Conservation (phyloP, 2,329 filamentous ascomycete species). For the Pseudogymnoascus sp. region DNA sequence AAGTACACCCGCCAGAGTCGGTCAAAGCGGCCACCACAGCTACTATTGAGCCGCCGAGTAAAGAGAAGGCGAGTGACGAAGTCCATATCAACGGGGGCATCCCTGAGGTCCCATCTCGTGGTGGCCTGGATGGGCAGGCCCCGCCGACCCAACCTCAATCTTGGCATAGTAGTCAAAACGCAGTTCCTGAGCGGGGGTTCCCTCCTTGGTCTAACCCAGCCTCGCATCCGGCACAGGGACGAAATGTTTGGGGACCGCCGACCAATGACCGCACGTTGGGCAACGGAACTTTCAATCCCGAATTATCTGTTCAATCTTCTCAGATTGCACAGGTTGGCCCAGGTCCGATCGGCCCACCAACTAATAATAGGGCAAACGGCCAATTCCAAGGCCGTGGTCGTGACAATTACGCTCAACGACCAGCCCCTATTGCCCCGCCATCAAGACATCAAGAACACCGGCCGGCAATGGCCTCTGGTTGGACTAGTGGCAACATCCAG, state of each 20-base stretch:
- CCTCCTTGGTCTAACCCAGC: constrained; percentile 38
- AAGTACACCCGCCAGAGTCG: constrained; percentile 34
- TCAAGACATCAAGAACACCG: constrained; percentile 17
- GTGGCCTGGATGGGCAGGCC: neutral
- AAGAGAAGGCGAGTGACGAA: neutral
- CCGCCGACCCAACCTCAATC: constrained; percentile 16
- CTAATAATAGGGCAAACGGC: constrained; percentile 19
- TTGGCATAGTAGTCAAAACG: constrained; percentile 25
- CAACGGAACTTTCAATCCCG: constrained; percentile 66
- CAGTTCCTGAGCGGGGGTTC: constrained; percentile 35
- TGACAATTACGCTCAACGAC: constrained; percentile 22
- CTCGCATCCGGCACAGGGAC: constrained; percentile 32
- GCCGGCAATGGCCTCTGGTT: neutral
- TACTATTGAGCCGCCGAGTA: neutral
- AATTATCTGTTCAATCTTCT: constrained; percentile 38
- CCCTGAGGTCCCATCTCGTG: neutral
- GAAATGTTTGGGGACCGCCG: constrained; percentile 70
- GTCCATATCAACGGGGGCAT: neutral
- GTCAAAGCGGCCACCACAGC: constrained; percentile 15
- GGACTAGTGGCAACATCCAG: constrained; percentile 5
- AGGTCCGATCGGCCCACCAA: constrained; percentile 28
- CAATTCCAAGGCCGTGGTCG: constrained; percentile 23
- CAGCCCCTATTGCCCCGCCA: constrained; percentile 27
- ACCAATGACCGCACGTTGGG: constrained; percentile 63
- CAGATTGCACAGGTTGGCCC: constrained; percentile 21